phyloP scores from a whole-genome alignment of 2,329 filamentous ascomycete genomes.

The Colletotrichum scovillei region DNA sequence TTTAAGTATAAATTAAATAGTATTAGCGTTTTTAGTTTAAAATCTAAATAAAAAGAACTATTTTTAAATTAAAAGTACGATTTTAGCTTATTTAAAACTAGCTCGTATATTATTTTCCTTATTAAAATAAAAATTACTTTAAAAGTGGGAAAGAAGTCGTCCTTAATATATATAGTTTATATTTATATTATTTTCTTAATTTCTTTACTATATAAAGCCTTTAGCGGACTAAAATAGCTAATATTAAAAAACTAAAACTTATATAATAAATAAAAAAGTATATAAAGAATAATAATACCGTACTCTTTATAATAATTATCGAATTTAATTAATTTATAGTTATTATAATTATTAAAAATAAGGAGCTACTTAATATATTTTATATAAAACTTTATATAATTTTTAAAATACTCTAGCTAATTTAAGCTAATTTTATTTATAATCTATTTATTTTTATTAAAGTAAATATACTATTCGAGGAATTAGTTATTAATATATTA shows the following conservation, averaged over 20 bases:
- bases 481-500: not conserved
- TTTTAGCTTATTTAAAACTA: not conserved
- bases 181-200: too few relatives aligned
- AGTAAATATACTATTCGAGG: not conserved
- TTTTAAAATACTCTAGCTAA: not conserved
- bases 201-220: too few relatives aligned
- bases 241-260: too few relatives aligned
- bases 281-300: too few relatives aligned
- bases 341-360: too few relatives aligned
- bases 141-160: not conserved
- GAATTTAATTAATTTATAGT: too few relatives aligned
- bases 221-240: too few relatives aligned
- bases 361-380: too few relatives aligned
- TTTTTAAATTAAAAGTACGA: not conserved
- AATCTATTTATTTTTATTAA: not conserved
- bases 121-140: not conserved
- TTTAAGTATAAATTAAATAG: not conserved
- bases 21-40: not conserved
- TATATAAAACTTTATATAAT: not conserved
- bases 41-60: not conserved
- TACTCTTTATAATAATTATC: too few relatives aligned
- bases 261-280: too few relatives aligned
- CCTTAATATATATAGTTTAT: too few relatives aligned
- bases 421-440: not conserved
- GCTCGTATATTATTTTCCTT: not conserved